Evolutionary conservation across 257 asterid genomes (phyloP), one percentile per base, ranked within the genome.

Genomic region (Plantago elongata): DNA sequence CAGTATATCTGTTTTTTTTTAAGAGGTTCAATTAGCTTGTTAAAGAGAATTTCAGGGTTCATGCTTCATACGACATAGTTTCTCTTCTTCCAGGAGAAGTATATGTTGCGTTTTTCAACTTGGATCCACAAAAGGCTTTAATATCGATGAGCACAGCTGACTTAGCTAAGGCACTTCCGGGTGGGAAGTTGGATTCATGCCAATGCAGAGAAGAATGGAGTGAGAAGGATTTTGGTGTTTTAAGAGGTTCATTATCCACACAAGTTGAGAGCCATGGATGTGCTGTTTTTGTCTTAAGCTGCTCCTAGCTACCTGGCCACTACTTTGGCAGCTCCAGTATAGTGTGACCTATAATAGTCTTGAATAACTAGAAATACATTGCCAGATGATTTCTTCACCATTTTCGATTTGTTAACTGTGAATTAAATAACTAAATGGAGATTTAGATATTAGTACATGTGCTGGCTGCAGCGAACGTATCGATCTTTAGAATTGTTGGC

Each of bases 81-180:
- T 52, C 69, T 29, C 42, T 60, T 63, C 27, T 12, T 65, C 57
- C 82, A 89, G 97, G 96, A 61, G 86, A 89, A 73, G 75, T 81
- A 60, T 92, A 86, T 22, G 78, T 85, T n/a, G 94, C 96, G 0
- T 78, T 89, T 57, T 92, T 87, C 85, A 92, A 92, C 66, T 69
- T 89, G 83, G 76, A 77, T 55, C 11, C 67, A 2, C 67, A 57
- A 54, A 76, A 66, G 61, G 73, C 80, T 3, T 64, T 46, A 5
- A 54, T 89, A 56, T 77, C 90, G 11, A 47, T 82, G 66, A 82
- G 60, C 64, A 49, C 83, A 45, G 56, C 72, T 0, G 95, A 87
- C 56, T 65, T 89, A 73, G 69, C 30, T 5, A 79, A 73, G 77
- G 82, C 75, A 13, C 61, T 89, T 51, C 94, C 80, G 5, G 70